A percentile compares a stretch with the other conserved stretches of the same genome.
Evolutionary conservation across 257 asterid genomes (phyloP).

Genomic region (Solanum pimpinellifolium): DNA sequence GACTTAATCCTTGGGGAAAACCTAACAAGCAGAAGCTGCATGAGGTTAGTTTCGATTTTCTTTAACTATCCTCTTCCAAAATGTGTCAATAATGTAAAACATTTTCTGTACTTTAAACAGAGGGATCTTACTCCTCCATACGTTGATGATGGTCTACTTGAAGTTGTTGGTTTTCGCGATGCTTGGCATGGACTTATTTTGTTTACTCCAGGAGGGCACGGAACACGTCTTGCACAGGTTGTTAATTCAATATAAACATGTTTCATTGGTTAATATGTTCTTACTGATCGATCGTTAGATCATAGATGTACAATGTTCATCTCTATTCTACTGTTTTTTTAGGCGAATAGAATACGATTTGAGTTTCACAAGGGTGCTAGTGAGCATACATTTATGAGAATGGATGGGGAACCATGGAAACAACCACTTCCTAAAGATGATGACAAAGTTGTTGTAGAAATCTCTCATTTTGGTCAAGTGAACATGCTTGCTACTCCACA

Average conservation of each 20-base stretch:
- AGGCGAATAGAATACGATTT: slow-evolving; percentile 56
- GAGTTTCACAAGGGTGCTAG: slow-evolving; percentile 65
- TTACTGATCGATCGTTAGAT: neutral
- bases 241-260: neutral
- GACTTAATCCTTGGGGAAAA: slow-evolving; percentile 96
- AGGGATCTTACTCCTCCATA: slow-evolving; percentile 64
- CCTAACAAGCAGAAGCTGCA: slow-evolving; percentile 36
- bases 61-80: neutral
- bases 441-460: slow-evolving; percentile 52
- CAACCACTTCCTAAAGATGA: slow-evolving; percentile 72
- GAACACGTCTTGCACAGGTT: slow-evolving; percentile 92
- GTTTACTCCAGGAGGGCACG: slow-evolving; percentile 74
- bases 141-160: slow-evolving; percentile 71
- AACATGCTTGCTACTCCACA: slow-evolving; percentile 63
- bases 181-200: slow-evolving; percentile 87
- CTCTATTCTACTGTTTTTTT: neutral
- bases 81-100: neutral
- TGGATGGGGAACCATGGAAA: slow-evolving; percentile 89
- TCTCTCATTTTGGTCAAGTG: slow-evolving; percentile 60
- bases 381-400: slow-evolving; percentile 78
- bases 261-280: neutral
- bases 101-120: slow-evolving; percentile 19
- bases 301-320: neutral
- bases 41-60: slow-evolving; percentile 32
- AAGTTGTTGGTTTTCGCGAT: slow-evolving; percentile 78